These are phyloP conservation scores for Pythium guiyangense DNA, from an alignment of 352 stramenopile species.

Conservation along the genomic window DNA sequence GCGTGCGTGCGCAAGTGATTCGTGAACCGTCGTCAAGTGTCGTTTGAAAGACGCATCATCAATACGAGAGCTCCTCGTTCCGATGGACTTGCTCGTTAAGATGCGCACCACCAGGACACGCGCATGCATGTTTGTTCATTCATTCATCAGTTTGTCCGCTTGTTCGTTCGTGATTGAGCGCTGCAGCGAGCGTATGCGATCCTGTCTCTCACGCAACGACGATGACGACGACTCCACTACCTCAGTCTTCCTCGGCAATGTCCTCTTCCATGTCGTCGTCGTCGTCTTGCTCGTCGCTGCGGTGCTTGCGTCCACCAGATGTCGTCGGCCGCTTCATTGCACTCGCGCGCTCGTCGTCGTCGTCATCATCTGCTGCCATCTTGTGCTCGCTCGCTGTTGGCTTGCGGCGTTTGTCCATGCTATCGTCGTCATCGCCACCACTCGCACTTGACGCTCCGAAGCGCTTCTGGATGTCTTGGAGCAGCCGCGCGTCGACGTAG, in stretches of 20 bases:
- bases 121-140: neutral
- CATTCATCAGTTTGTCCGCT: no score
- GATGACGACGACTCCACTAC: no score
- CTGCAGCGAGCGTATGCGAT: neutral
- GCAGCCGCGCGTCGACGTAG: slow-evolving; percentile 67
- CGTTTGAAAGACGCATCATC: no score
- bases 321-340: slow-evolving; percentile 11
- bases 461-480: slow-evolving; percentile 70
- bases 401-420: slow-evolving; percentile 19
- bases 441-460: slow-evolving; percentile 15
- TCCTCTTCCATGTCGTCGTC: slow-evolving; percentile 82
- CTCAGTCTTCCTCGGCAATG: slow-evolving; percentile 64
- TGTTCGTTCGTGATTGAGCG: neutral
- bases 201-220: neutral
- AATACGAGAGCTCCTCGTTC: no score
- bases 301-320: slow-evolving; percentile 19
- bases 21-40: neutral
- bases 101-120: neutral
- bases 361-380: slow-evolving; percentile 8
- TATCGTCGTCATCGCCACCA: slow-evolving; percentile 9
- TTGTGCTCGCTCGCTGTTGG: slow-evolving; percentile 30
- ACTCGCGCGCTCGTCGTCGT: neutral
- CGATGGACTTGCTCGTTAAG: neutral
- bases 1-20: neutral
- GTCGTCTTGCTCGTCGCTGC: slow-evolving; percentile 27